A percentile compares a stretch with the other conserved stretches of the same genome.
These are phyloP conservation scores for Wilhelminamyces savonicus DNA, from an alignment of 805 yeast genomes.

Conservation along the genomic window DNA sequence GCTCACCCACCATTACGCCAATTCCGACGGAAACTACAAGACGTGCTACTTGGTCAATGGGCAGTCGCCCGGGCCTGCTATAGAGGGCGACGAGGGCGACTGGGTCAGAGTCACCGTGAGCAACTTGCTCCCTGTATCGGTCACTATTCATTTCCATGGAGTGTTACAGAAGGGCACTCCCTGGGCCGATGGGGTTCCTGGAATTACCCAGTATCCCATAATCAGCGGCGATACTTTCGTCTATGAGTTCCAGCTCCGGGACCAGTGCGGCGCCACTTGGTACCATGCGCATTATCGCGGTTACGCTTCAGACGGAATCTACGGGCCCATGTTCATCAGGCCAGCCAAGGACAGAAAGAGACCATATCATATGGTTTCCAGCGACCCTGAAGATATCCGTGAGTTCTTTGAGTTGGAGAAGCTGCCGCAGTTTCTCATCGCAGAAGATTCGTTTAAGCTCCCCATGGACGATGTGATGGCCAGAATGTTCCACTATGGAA, in stretches of 20 bases:
- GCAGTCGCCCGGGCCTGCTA: slow-evolving; percentile 44
- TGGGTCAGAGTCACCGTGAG: slow-evolving; percentile 27
- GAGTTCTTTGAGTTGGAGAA: slow-evolving; percentile 19
- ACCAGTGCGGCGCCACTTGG: slow-evolving; percentile 48
- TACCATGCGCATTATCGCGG: slow-evolving; percentile 47
- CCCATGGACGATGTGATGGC: slow-evolving; percentile 27
- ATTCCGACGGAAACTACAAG: slow-evolving; percentile 29
- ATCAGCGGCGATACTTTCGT: slow-evolving; percentile 33
- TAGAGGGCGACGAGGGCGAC: slow-evolving; percentile 29
- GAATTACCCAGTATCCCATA: slow-evolving; percentile 47
- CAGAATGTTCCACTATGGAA: slow-evolving; percentile 23
- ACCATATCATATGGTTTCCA: slow-evolving; percentile 24
- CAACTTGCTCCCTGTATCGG: slow-evolving; percentile 32
- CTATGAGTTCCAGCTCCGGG: slow-evolving; percentile 33
- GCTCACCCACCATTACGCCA: slow-evolving; percentile 5
- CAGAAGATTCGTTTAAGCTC: slow-evolving; percentile 36
- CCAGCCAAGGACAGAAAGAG: slow-evolving; percentile 20
- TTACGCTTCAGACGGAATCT: slow-evolving; percentile 43
- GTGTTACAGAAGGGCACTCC: slow-evolving; percentile 39
- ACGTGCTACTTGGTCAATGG: slow-evolving; percentile 34
- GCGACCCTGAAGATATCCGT: slow-evolving; percentile 18
- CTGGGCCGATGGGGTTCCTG: slow-evolving; percentile 46
- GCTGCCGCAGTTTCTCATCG: slow-evolving; percentile 19
- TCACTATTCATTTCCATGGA: slow-evolving; percentile 52
- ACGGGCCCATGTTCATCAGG: slow-evolving; percentile 41